Evolutionary conservation across 306 rosid genomes (phyloP), one percentile per base, ranked within the genome.

Genomic region (Vigna radiata): DNA sequence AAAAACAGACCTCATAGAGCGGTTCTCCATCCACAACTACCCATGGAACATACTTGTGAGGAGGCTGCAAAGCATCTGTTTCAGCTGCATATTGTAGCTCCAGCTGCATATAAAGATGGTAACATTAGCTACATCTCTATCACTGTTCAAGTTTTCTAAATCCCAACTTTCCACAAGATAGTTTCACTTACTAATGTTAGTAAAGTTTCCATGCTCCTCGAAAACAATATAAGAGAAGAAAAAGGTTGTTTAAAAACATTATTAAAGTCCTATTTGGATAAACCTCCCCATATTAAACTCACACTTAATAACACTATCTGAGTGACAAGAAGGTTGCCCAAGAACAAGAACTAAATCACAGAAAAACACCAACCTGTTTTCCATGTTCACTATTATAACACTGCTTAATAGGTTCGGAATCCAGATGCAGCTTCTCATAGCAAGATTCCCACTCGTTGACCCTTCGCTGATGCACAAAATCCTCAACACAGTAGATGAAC

Each of bases 1-100:
- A 77, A 68, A 90, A 68, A 90, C 91, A 75, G 55, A 92, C 97
- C 93, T 92, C 97, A 14, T 89, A 89, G 50, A 95, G 88, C 50
- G 99, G 97, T 54, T 88, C 66, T 69, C 97, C 99, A 83, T 92
- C 83, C 17, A 95, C 96, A 78, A 92, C 94, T 49, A 92, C 97
- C 97, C 97, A 92, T 4, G 99, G 99, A 47, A 92, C 97, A 61
- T 88, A 90, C 77, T 49, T 16, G 70, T 95, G 99, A 52, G 97
- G 97, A 72, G 99, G 99, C 73, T 86, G 81, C 48, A 95, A 91
- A 55, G 80, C 81, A 68, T 79, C 49, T 39, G 97, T 95, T 82
- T 90, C 88, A 67, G 87, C 88, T 64, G 88, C 97, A 79, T 87
- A 90, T 60, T 79, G 77, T 47, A 90, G 87, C 43, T 92, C 93